A percentile compares a stretch with the other conserved stretches of the same genome.
Evolutionary conservation across 148 eudicot genomes (phyloP).

Genomic region (Agrostemma githago): DNA sequence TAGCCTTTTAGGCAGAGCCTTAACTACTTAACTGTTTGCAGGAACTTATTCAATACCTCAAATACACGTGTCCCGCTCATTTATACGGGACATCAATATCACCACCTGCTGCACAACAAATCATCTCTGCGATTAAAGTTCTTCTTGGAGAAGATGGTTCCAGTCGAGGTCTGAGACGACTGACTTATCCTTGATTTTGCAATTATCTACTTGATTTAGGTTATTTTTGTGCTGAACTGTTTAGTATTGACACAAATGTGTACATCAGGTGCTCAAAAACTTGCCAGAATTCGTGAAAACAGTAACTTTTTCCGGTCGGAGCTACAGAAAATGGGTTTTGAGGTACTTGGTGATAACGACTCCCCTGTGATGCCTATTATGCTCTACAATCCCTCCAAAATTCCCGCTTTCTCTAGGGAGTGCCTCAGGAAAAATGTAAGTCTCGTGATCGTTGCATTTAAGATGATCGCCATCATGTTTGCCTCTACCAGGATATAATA

Average conservation of each 20-base stretch:
- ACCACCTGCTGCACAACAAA: slow-evolving; percentile 94
- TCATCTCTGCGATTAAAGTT: slow-evolving; percentile 69
- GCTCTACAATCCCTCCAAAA: slow-evolving; percentile 83
- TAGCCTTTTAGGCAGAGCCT: background rate
- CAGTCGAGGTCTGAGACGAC: slow-evolving; percentile 55
- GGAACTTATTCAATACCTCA: slow-evolving; percentile 79
- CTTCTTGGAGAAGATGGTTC: slow-evolving; percentile 96
- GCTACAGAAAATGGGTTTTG: slow-evolving; percentile 82
- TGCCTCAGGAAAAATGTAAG: slow-evolving; percentile 83
- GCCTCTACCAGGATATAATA: background rate
- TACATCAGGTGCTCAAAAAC: slow-evolving; percentile 75
- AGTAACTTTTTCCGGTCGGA: slow-evolving; percentile 93
- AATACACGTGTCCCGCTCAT: slow-evolving; percentile 79
- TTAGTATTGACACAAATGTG: slow-evolving; percentile 1
- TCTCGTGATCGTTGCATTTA: background rate
- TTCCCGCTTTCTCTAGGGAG: slow-evolving; percentile 93
- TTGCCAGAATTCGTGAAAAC: slow-evolving; percentile 60
- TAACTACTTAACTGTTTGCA: slow-evolving; percentile 18
- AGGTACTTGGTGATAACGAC: slow-evolving; percentile 80
- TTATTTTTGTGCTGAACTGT: background rate
- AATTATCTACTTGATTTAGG: background rate
- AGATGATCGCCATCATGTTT: background rate
- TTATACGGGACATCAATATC: slow-evolving; percentile 90
- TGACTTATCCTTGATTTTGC: background rate
- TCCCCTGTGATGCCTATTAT: slow-evolving; percentile 91